Percentiles rank a stretch among this genome's conserved stretches.
These are phyloP conservation scores for Fusarium cyanostomum DNA, from an alignment of 2,329 filamentous ascomycete genomes.

Conservation along the genomic window DNA sequence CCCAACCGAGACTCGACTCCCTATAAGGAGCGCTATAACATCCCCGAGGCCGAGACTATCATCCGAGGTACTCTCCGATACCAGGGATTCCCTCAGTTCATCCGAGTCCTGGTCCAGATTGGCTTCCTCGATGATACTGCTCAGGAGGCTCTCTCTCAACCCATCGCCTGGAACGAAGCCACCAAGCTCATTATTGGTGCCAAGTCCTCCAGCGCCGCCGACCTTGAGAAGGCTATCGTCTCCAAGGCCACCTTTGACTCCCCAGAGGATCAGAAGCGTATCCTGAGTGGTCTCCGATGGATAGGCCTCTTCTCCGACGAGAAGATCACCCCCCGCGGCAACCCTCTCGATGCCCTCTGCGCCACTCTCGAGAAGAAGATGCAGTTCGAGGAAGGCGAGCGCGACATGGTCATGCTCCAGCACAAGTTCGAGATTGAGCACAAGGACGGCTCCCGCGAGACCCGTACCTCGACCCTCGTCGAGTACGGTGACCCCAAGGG, in stretches of 20 bases:
- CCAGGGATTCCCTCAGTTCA: conserved; percentile 89
- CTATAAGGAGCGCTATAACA: conserved; percentile 89
- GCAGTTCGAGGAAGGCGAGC: conserved; percentile 75
- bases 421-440: conserved; percentile 67
- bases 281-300: conserved; percentile 79
- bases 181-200: conserved; percentile 80
- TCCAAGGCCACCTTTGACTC: conserved; percentile 65
- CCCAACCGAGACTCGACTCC: conserved; percentile 90
- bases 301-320: conserved; percentile 53
- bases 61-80: conserved; percentile 85
- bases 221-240: conserved; percentile 77
- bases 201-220: conserved; percentile 69
- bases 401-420: conserved; percentile 67
- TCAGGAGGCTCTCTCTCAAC: conserved; percentile 66
- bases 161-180: conserved; percentile 84
- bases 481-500: conserved; percentile 84
- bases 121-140: conserved; percentile 79
- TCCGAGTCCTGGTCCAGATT: conserved; percentile 86
- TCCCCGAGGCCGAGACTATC: conserved; percentile 91
- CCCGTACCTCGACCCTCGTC: conserved; percentile 79
- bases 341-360: conserved; percentile 76
- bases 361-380: conserved; percentile 69
- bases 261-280: conserved; percentile 71
- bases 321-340: conserved; percentile 67
- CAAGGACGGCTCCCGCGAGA: conserved; percentile 78